phyloP scores from a whole-genome alignment of 805 yeast genomes.

The Wickerhamomyces tratensis region DNA sequence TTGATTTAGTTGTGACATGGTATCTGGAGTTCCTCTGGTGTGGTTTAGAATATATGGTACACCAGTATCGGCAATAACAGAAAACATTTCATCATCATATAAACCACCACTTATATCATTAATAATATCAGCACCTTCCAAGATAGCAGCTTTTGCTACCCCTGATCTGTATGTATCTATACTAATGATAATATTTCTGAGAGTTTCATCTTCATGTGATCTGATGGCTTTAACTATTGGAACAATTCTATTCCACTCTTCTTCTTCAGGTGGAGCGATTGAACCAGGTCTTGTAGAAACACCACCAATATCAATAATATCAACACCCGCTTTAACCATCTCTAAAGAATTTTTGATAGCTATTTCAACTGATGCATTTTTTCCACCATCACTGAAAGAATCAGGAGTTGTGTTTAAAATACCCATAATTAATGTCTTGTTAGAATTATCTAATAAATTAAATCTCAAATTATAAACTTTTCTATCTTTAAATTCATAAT shows the following conservation, averaged over 20 bases:
- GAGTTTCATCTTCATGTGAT: constrained; percentile 21
- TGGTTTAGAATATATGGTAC: constrained; percentile 81
- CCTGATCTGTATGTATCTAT: constrained; percentile 79
- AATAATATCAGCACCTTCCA: constrained; percentile 81
- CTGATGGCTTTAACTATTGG: constrained; percentile 63
- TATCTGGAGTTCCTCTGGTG: constrained; percentile 70
- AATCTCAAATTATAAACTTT: constrained; percentile 22
- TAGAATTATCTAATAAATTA: constrained; percentile 33
- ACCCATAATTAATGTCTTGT: constrained; percentile 72
- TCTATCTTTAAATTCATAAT: constrained; percentile 13
- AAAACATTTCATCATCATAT: constrained; percentile 57
- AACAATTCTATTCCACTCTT: constrained; percentile 60
- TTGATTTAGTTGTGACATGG: constrained; percentile 53
- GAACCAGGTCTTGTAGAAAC: constrained; percentile 90
- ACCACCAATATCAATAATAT: constrained; percentile 87
- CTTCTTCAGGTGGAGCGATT: constrained; percentile 45
- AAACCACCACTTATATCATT: constrained; percentile 85
- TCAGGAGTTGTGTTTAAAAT: constrained; percentile 88
- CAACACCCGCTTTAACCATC: constrained; percentile 53
- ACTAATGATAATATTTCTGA: constrained; percentile 47
- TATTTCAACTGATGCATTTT: constrained; percentile 24
- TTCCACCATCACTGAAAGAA: constrained; percentile 89
- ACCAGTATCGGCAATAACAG: constrained; percentile 55
- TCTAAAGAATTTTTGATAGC: constrained; percentile 35
- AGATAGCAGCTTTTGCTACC: constrained; percentile 64